Base-by-base conservation (phyloP, 164 flowering plant species). In the Nymphaea thermarum region DNA sequence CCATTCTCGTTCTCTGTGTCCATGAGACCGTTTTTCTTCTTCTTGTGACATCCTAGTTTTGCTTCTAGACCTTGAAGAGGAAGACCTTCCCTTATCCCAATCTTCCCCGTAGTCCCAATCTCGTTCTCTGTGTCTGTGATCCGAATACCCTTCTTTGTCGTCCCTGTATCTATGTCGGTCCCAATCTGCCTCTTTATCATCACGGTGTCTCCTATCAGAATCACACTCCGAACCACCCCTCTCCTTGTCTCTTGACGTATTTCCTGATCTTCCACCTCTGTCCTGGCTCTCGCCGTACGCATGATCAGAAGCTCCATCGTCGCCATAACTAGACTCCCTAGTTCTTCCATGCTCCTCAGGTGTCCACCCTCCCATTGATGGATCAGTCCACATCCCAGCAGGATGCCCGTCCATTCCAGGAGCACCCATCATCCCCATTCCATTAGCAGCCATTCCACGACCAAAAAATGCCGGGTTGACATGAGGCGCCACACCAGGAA, bases 401-500 rank as follows among this genome's bases (percentile, higher is more conserved):
- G 78, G 80, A 71, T 77, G 87, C 7, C 82, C 91, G 36, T 81
- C 92, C 84, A 87, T 85, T 44, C 85, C 87, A 66, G 77, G 65
- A 64, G 72, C 68, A 60, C 82, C 86, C 89, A 87, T 84, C 84
- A 87, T 85, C 44, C 82, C 84, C 89, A 87, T 85, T 43, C 87
- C 89, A 74, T 82, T 84, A 16, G 85, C 72, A 67, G 80, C 62
- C 81, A 87, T 77, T 62, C 89, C 92, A 17, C 89, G 80, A 15
- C 83, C 88, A 71, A 87, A 87, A 72, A 87, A 87, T 53, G 89
- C 92, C 36, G 92, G 92, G 71, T 87, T 87, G 25, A 87, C 87
- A 82, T 87, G 92, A 43, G 89, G 92, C 12, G 92, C 86, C 60
- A 87, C 92, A 53, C 89, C 87, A 53, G 85, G 79, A 76, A 85